These are phyloP conservation scores for Chlamydomonas incerta DNA, from an alignment of 139 green algal genomes.

Conservation along the genomic window DNA sequence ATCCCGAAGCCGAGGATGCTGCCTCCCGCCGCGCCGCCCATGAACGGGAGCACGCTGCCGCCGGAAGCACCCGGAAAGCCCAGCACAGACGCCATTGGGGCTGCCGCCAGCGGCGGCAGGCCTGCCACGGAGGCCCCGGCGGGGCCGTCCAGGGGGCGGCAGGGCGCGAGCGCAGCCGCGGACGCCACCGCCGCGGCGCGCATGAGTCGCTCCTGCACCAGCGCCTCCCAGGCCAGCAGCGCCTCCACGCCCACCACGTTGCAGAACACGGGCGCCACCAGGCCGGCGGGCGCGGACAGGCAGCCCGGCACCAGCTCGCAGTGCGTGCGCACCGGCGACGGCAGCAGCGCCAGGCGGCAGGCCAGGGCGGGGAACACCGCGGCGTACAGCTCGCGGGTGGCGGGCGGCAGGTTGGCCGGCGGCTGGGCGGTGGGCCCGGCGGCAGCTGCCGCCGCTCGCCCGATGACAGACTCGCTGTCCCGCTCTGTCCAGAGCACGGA, in stretches of 20 bases:
- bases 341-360: conserved; percentile 18
- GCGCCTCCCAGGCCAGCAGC: conserved; percentile 7
- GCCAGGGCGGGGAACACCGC: not conserved
- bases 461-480: too few species aligned
- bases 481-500: too few species aligned
- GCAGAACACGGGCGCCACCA: conserved; percentile 22
- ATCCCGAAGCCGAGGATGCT: not conserved
- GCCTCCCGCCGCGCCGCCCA: too few species aligned
- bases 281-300: conserved; percentile 18
- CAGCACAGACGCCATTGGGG: too few species aligned
- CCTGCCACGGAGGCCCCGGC: not conserved
- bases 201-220: not conserved
- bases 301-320: conserved; percentile 27
- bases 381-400: not conserved
- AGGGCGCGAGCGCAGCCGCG: not conserved
- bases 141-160: not conserved
- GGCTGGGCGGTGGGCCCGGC: too few species aligned
- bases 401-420: too few species aligned
- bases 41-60: too few species aligned
- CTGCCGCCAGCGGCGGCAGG: too few species aligned
- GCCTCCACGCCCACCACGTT: conserved; percentile 7
- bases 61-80: too few species aligned
- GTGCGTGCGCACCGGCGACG: not conserved
- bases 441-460: too few species aligned
- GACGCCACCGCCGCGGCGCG: not conserved